phyloP scores from a whole-genome alignment of 805 yeast species.

The Teunomyces aglyptinius region DNA sequence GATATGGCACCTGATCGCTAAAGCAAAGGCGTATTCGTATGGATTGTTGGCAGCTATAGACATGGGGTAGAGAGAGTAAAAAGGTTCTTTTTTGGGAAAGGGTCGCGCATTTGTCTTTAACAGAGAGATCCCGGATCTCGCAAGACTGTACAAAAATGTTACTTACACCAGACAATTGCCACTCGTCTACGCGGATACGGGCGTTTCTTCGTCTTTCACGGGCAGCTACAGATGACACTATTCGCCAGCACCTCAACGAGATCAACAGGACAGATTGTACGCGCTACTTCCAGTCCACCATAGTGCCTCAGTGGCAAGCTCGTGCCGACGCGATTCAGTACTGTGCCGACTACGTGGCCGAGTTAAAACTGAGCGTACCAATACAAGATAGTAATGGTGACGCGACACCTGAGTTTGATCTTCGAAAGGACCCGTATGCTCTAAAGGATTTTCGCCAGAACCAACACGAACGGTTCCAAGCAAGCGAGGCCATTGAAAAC shows the following conservation, averaged over 20 bases:
- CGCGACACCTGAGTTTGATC: conserved; percentile 18
- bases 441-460: conserved; percentile 19
- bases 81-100: not conserved
- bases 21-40: conserved; percentile 21
- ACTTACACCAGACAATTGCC: conserved; percentile 32
- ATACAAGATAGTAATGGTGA: not conserved
- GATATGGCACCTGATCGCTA: conserved; percentile 24
- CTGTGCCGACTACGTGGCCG: conserved; percentile 28
- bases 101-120: no score
- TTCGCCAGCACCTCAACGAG: conserved; percentile 38
- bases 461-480: conserved; percentile 20
- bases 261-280: conserved; percentile 22
- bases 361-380: conserved; percentile 17
- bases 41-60: not conserved
- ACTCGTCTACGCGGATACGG: conserved; percentile 31
- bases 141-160: conserved; percentile 10
- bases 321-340: conserved; percentile 29
- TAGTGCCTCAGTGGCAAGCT: conserved; percentile 38
- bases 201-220: conserved; percentile 40
- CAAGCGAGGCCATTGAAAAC: conserved; percentile 28
- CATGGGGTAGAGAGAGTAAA: not conserved
- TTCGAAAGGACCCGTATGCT: conserved; percentile 42
- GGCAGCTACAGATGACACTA: conserved; percentile 39
- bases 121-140: no score
- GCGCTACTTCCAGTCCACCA: conserved; percentile 22